A percentile compares a stretch with the other conserved stretches of the same genome.
Conservation (phyloP, 805 yeast species). For the Kodamaea sagamina region DNA sequence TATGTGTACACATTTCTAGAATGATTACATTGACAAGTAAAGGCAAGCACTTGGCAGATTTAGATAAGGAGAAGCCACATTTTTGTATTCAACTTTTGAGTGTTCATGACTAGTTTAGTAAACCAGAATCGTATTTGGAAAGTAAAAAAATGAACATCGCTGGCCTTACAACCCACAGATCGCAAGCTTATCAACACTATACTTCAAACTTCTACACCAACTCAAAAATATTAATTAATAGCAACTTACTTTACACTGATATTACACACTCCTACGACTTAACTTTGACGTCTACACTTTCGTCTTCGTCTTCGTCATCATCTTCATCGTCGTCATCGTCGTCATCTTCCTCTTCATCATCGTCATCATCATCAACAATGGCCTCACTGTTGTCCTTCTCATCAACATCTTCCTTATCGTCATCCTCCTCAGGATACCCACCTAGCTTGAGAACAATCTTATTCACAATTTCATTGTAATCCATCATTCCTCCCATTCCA, state of each 20-base stretch:
- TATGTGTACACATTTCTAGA: too few relatives aligned
- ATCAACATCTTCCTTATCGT: slow-evolving; percentile 50
- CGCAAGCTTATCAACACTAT: not conserved
- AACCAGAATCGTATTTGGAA: too few relatives aligned
- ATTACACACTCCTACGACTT: not conserved
- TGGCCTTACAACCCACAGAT: too few relatives aligned
- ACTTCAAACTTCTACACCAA: not conserved
- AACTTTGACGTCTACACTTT: slow-evolving; percentile 42
- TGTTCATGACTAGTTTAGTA: too few relatives aligned
- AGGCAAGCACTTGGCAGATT: too few relatives aligned
- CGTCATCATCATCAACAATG: slow-evolving; percentile 27
- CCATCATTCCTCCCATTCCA: slow-evolving; percentile 99
- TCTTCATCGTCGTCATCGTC: slow-evolving; percentile 40
- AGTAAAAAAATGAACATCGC: too few relatives aligned
- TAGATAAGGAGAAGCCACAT: too few relatives aligned
- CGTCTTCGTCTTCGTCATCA: slow-evolving; percentile 49
- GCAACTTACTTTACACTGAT: slow-evolving; percentile 2
- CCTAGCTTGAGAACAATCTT: slow-evolving; percentile 71
- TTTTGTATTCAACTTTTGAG: too few relatives aligned
- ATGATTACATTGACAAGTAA: too few relatives aligned
- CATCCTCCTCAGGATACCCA: slow-evolving; percentile 51
- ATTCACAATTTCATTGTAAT: slow-evolving; percentile 92
- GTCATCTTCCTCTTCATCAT: slow-evolving; percentile 34
- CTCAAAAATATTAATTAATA: not conserved
- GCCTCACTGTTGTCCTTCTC: slow-evolving; percentile 38